phyloP scores from a whole-genome alignment of 352 stramenopile species.

The Globisporangium ultimum region DNA sequence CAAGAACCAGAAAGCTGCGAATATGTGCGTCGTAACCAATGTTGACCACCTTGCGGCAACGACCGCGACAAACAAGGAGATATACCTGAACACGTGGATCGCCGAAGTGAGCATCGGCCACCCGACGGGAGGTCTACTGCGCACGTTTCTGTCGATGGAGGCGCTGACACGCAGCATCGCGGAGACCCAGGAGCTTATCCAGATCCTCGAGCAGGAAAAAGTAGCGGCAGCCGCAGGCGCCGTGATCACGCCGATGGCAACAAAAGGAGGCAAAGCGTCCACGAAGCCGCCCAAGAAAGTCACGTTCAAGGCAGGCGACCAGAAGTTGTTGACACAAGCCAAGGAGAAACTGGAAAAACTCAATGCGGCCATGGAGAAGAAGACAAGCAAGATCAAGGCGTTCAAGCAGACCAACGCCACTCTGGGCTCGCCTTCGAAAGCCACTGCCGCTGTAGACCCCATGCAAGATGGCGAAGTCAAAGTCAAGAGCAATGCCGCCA shows the following conservation, averaged over 20 bases:
- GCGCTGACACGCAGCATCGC: slow-evolving; percentile 56
- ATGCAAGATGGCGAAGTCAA: neutral
- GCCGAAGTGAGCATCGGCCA: slow-evolving; percentile 81
- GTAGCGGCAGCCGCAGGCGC: slow-evolving; percentile 12
- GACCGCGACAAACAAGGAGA: slow-evolving; percentile 33
- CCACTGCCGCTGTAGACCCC: neutral
- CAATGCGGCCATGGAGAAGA: slow-evolving; percentile 36
- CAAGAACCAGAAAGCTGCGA: slow-evolving; percentile 25
- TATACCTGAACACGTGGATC: slow-evolving; percentile 85
- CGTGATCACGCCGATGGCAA: slow-evolving; percentile 12
- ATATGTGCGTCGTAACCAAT: slow-evolving; percentile 52
- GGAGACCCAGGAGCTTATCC: slow-evolving; percentile 46
- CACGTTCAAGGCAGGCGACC: slow-evolving; percentile 30
- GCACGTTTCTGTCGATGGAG: slow-evolving; percentile 73
- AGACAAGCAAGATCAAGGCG: slow-evolving; percentile 63
- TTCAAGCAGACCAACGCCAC: slow-evolving; percentile 29
- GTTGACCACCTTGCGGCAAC: slow-evolving; percentile 57
- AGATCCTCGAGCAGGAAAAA: slow-evolving; percentile 53
- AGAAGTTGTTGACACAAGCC: slow-evolving; percentile 31
- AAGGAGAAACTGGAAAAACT: slow-evolving; percentile 30
- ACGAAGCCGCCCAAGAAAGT: slow-evolving; percentile 17
- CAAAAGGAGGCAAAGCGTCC: slow-evolving; percentile 18
- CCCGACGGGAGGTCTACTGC: slow-evolving; percentile 67
- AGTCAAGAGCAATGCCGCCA: neutral
- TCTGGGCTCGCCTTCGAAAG: slow-evolving; percentile 11